Conservation (phyloP, 2,329 filamentous ascomycete species). For the Alternaria triticina region DNA sequence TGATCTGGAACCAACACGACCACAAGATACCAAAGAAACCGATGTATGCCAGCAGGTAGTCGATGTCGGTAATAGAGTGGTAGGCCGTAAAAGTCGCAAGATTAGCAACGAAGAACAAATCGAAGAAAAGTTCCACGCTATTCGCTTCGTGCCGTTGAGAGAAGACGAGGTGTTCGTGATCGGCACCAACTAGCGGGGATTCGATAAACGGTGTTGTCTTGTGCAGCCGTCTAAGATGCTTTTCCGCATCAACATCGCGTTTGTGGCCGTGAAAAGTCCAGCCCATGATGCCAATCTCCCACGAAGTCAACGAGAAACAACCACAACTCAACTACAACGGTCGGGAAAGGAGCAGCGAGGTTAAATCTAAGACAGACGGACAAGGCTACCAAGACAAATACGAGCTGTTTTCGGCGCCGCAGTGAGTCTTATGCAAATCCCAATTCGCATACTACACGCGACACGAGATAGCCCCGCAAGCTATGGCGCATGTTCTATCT, state of each 20-base stretch:
- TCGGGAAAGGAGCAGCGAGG: neutral
- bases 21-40: constrained; percentile 50
- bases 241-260: constrained; percentile 40
- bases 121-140: constrained; percentile 48
- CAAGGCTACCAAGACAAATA: neutral
- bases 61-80: constrained; percentile 45
- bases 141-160: constrained; percentile 50
- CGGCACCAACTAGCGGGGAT: constrained; percentile 45
- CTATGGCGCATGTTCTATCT: constrained; percentile 7
- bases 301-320: neutral
- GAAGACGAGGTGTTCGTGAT: constrained; percentile 45
- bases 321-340: neutral
- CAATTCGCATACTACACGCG: constrained; percentile 3
- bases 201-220: constrained; percentile 44
- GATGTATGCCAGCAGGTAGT: constrained; percentile 45
- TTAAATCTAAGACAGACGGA: neutral
- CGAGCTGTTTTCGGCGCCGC: neutral
- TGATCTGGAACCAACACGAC: constrained; percentile 49
- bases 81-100: constrained; percentile 50
- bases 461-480: neutral
- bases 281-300: constrained; percentile 29
- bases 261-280: constrained; percentile 42
- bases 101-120: constrained; percentile 44
- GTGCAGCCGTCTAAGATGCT: constrained; percentile 44
- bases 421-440: constrained; percentile 11